A percentile compares a stretch with the other conserved stretches of the same genome.
Conservation (phyloP, 139 green algal genomes). For the Chlorella sp. region DNA sequence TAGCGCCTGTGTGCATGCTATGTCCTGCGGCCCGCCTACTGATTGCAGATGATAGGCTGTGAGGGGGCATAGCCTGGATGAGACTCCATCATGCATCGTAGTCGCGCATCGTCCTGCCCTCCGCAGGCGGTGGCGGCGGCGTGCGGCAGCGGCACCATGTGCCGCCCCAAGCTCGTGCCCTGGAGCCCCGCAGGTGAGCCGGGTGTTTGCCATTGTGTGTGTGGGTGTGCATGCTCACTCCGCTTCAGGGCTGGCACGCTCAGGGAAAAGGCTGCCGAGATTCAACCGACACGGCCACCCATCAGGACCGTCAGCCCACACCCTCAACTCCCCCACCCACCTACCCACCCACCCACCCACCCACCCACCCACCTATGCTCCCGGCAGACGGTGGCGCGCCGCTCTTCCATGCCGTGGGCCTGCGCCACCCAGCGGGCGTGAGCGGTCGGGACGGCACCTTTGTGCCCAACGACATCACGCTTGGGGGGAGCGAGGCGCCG, state of each 20-base stretch:
- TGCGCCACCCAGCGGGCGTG: constrained; percentile 82
- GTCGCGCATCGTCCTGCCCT: too few relatives aligned
- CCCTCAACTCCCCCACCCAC: background rate
- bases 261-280: too few relatives aligned
- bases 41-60: too few relatives aligned
- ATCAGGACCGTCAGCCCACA: too few relatives aligned
- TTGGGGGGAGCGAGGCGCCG: constrained; percentile 64
- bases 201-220: background rate
- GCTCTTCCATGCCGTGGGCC: constrained; percentile 59
- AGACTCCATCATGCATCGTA: too few relatives aligned
- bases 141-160: constrained; percentile 57
- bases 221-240: background rate
- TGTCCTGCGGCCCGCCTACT: too few relatives aligned
- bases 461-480: constrained; percentile 94
- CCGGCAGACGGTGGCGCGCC: constrained; percentile 22
- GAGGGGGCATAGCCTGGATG: too few relatives aligned
- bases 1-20: too few relatives aligned
- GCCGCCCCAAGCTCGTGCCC: constrained; percentile 62
- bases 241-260: too few relatives aligned
- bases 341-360: background rate
- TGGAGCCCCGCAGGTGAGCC: background rate
- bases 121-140: constrained; percentile 60
- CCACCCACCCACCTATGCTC: background rate
- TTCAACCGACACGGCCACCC: too few relatives aligned
- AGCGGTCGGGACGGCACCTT: constrained; percentile 61